Conservation (phyloP, 2,329 filamentous ascomycete species). For the Thermothelomyces thermophilus region DNA sequence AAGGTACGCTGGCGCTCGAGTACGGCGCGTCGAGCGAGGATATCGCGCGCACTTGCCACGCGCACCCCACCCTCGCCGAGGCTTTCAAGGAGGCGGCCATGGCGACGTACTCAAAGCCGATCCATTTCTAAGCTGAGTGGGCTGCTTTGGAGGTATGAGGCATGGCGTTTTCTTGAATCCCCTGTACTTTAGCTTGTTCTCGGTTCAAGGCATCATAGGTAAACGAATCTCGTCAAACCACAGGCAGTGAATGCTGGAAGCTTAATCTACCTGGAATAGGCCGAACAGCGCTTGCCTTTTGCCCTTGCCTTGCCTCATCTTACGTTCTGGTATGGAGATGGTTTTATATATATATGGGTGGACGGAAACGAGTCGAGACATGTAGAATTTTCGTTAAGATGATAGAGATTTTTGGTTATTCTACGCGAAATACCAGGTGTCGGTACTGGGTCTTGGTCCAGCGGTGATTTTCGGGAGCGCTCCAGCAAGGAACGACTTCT, state of each 20-base stretch:
- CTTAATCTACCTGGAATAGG: conserved; percentile 4
- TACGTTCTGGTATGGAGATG: no score
- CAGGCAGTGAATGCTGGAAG: conserved; percentile 12
- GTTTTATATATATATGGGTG: no score
- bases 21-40: conserved; percentile 95
- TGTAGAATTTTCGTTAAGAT: no score
- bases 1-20: conserved; percentile 89
- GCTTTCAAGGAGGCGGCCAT: conserved; percentile 99
- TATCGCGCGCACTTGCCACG: conserved; percentile 89
- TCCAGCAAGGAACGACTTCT: no score
- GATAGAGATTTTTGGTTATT: no score
- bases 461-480: no score
- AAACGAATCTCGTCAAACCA: conserved; percentile 22
- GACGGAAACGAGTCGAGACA: no score
- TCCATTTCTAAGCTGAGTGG: conserved; percentile 67
- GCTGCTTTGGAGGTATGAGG: neutral
- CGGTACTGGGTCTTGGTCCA: no score
- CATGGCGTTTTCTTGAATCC: conserved; percentile 21
- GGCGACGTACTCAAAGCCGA: conserved; percentile 91
- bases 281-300: conserved; percentile 2
- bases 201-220: conserved; percentile 19
- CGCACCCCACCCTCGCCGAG: conserved; percentile 91
- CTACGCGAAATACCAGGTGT: no score
- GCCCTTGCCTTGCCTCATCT: neutral
- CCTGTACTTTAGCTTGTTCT: conserved; percentile 26